Base-by-base conservation (phyloP, 2,329 filamentous ascomycete species). In the Myriosclerotinia curreyana region DNA sequence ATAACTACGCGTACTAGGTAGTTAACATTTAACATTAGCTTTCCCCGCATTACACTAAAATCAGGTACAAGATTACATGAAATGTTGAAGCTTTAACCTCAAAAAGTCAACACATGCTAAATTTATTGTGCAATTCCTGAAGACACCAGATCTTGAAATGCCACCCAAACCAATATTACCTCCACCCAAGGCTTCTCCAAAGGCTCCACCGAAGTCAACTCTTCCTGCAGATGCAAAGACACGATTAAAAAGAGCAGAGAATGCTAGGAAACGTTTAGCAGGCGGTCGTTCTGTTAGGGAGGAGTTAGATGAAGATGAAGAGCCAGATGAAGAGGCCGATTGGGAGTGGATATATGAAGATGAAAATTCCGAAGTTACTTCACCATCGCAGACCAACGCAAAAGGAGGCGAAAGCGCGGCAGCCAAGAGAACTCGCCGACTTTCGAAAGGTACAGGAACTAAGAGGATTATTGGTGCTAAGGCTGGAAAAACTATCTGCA, bases 291-390 rank as follows among this genome's bases (percentile, higher is more conserved):
- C 60, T 8, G 44, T 62, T 12, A 64, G 89, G 71, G 90, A 95
- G 66, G 89, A 96, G 74, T 96, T 91, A 0, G 92, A 96, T 75
- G 92, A 96, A 76, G 94, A 96, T 75, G 83, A 96, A 31, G 89
- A 86, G 14, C 50, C 51, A 36, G 80, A 83, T 44, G 86, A 90
- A 58, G 89, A 92, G 71, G 78, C 83, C 53, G 84, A 87, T 0
- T 95, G 91, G 91, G 83, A 91, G 77, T 94, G 90, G 89, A 83
- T 94, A 52, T 92, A 65, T 2, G 63, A 66, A n/a, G 61, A 64
- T n/a, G 61, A 66, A 54, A 36, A 38, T 58, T 36, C 22, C 1
- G 61, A 48, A 34, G 28, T 31, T 31, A 5, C 28, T 31, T 34
- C 50, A 3, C 25, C 28, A 1, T 54, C 60, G 20, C 50, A 62